Evolutionary conservation across 2,329 filamentous ascomycete genomes (phyloP), one percentile per base, ranked within the genome.

Genomic region (Trichophyton rubrum): DNA sequence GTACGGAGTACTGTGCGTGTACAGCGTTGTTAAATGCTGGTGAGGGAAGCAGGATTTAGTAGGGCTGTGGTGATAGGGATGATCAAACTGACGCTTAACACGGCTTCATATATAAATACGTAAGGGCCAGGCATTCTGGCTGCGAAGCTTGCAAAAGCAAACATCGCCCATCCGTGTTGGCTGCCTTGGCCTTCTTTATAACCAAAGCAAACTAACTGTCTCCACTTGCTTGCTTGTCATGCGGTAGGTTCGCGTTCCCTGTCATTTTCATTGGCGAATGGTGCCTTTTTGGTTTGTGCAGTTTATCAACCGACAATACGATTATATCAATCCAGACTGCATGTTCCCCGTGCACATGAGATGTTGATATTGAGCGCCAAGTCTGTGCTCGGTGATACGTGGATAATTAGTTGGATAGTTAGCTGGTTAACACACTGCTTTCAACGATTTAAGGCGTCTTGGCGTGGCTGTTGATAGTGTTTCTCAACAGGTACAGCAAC

Each of bases 91-190:
- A 55, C 51, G 51, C 51, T 35, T 55, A 55, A 30, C 51, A 55
- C 51, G 51, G 51, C 51, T 55, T 13, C 33, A 5, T 6, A 55
- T 27, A 55, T 55, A 55, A 33, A 55, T 17, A 43, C 40, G 40
- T 17, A 43, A 43, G 15, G n/a, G 40, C 27, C 27, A 55, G 51
- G 33, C 51, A 30, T 6, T 38, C 20, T 55, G 27, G 51, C 30
- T 33, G 51, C 51, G 20, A 55, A 55, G 24, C 13, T 15, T 55
- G 30, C 51, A 55, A 55, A 55, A 55, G 51, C 51, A 55, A 55
- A 55, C 51, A 55, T 55, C 22, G 8, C 13, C 51, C 8, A 33
- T 55, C 27, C 11, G 27, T 15, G n/a, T 15, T 8, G 4, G 51
- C n/a, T 55, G 30, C 15, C 51, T 51, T 43, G n/a, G 33, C 11